Base-by-base conservation (phyloP, 257 asterid species). In the Solanum acaule region DNA sequence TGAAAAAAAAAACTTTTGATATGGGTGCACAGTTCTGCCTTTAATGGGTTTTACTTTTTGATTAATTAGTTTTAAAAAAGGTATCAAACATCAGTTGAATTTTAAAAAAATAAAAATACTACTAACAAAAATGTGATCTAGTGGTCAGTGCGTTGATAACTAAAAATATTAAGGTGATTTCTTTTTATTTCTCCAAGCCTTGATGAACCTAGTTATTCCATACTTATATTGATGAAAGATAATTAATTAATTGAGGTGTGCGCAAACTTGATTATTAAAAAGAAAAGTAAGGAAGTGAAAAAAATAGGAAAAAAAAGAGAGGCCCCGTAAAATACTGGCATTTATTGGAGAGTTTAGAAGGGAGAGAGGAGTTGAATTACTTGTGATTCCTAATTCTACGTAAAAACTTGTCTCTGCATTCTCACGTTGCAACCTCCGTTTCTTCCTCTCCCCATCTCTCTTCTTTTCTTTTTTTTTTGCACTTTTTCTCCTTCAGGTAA, bases 321-420 rank as follows among this genome's bases (percentile, higher is more conserved):
- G 83, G 89, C 52, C 35, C 87, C 91, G 82, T 68, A 42, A 86
- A 86, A 86, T 86, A 46, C 44, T 85, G 68, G 44, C 6, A 85
- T 37, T 85, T 7, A 6, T 18, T 67, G 76, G 27, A n/a, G 2
- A 85, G 27, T 9, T 20, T n/a, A 40, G 87, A 18, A 84, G 35
- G 59, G 56, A 85, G 75, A 84, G 73, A 34, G 87, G 68, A 63
- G 42, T 68, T 29, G 38, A 25, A 10, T 68, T 49, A 2, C 65
- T 86, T 68, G 67, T 67, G 5, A 22, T 25, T 71, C 73, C 72
- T 77, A 77, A 77, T 77, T 40, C 52, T 77, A 77, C 86, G 70
- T 49, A 49, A 31, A 49, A 79, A 49, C n/a, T n/a, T 49, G 23
- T 37, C n/a, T n/a, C 35, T 46, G 10, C 86, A 31, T 82, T 82